Evolutionary conservation across 2,329 filamentous ascomycete genomes (phyloP), one percentile per base, ranked within the genome.

Genomic region (Blastomyces silverae): DNA sequence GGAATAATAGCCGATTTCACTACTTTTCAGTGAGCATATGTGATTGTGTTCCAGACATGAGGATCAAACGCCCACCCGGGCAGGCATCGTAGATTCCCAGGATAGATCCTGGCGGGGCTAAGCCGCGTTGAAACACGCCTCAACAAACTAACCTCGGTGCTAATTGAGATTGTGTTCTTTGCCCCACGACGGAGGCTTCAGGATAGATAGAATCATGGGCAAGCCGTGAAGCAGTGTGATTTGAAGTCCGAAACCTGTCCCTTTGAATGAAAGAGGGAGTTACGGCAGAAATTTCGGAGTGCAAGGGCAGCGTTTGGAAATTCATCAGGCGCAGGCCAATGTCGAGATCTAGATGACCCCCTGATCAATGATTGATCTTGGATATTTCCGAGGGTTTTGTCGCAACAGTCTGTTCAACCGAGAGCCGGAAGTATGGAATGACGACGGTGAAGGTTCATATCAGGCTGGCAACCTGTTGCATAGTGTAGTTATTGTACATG

Each of bases 41-140:
- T 44, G 34, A 48, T 34, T 61, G n/a, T 34, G 58, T n/a, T 44
- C 37, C 57, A 60, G 57, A 48, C 58, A 50, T 11, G 25, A 48
- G 11, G 22, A 25, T 42, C 37, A 11, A 31, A 61, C 15, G 22
- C 15, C 44, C 15, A n/a, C n/a, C n/a, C n/a, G n/a, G n/a, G n/a
- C n/a, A 61, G 13, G 39, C 42, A 60, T 60, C 57, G 7, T 13
- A 31, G 50, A 28, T 53, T 31, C 50, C 50, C 25, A 28, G 44
- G 42, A 44, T 31, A 46, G 42, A 48, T 61, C 59, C 46, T 52
- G 44, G 59, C 28, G 7, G 42, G 44, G 46, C 46, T 44, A 59
- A 61, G 17, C 44, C 42, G 31, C 17, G 59, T 61, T 61, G 59
- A 61, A 61, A 61, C 59, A 61, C 59, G 59, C 59, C 59, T 34